Conservation (phyloP, 129 eudicot species). For the Kitagawia praeruptora region DNA sequence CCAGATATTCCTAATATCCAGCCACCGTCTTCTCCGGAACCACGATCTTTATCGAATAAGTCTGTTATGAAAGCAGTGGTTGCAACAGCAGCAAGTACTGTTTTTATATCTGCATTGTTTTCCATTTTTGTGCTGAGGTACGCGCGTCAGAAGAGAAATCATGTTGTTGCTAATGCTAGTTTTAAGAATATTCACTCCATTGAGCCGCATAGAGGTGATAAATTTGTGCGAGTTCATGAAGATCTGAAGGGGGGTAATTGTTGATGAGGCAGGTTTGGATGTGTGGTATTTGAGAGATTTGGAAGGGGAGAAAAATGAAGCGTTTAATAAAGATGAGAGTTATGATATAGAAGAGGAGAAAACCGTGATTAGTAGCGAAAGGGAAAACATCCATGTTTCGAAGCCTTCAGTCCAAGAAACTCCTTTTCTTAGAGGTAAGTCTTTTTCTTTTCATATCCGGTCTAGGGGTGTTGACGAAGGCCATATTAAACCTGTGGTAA, state of each 20-base stretch:
- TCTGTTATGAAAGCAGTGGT: slow-evolving; percentile 62
- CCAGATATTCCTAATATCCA: neutral
- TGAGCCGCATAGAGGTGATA: slow-evolving; percentile 22
- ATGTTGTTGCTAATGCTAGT: slow-evolving; percentile 14
- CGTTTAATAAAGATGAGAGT: slow-evolving; percentile 25
- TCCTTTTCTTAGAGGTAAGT: slow-evolving; percentile 53
- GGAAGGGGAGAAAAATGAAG: slow-evolving; percentile 23
- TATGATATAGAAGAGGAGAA: slow-evolving; percentile 30
- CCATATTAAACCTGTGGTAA: slow-evolving; percentile 15
- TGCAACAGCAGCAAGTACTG: slow-evolving; percentile 65
- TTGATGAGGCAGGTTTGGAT: slow-evolving; percentile 91
- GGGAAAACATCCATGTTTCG: slow-evolving; percentile 11
- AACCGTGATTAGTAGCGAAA: slow-evolving; percentile 24
- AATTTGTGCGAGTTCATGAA: slow-evolving; percentile 38
- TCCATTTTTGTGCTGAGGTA: slow-evolving; percentile 38
- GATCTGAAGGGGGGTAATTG: slow-evolving; percentile 54
- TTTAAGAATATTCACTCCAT: slow-evolving; percentile 10
- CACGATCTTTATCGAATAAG: slow-evolving; percentile 34
- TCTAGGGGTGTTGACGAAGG: slow-evolving; percentile 12
- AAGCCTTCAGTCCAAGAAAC: slow-evolving; percentile 38
- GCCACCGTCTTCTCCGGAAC: slow-evolving; percentile 16
- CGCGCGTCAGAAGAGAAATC: slow-evolving; percentile 25
- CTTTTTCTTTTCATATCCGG: slow-evolving; percentile 58
- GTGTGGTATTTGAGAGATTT: slow-evolving; percentile 76
- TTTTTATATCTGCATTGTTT: slow-evolving; percentile 49